A percentile compares a stretch with the other conserved stretches of the same genome.
Conservation (phyloP, 2,329 filamentous ascomycete genomes). For the Arthrobotrys conoides region DNA sequence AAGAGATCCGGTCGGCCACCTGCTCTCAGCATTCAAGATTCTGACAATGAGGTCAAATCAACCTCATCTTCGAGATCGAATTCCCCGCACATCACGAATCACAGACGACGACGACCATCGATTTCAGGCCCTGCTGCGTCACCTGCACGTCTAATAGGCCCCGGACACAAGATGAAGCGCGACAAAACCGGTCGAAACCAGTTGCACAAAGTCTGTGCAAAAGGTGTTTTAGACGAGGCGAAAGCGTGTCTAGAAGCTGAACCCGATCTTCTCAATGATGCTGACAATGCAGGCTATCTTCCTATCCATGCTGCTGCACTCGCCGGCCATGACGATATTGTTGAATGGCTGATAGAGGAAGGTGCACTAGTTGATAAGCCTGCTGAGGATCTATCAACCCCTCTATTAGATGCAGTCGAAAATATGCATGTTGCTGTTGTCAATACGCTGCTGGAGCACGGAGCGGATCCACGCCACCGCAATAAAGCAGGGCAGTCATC, state of each 20-base stretch:
- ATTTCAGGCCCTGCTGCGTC: constrained; percentile 52
- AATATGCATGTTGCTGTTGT: constrained; percentile 94
- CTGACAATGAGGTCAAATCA: constrained; percentile 50
- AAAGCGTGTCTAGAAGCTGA: constrained; percentile 82
- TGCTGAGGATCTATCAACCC: constrained; percentile 88
- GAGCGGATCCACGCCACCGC: constrained; percentile 91
- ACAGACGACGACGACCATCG: constrained; percentile 42
- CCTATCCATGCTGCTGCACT: constrained; percentile 93
- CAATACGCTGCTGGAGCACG: constrained; percentile 83
- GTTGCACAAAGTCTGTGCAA: constrained; percentile 89
- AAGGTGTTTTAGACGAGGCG: constrained; percentile 83
- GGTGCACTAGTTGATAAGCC: constrained; percentile 86
- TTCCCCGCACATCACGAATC: constrained; percentile 34
- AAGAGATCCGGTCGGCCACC: constrained; percentile 46
- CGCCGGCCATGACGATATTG: constrained; percentile 87
- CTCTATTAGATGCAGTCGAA: constrained; percentile 94
- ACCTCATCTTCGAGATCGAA: constrained; percentile 56
- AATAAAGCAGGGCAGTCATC: constrained; percentile 95
- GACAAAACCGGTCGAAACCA: constrained; percentile 94
- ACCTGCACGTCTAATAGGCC: constrained; percentile 52
- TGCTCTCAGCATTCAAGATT: constrained; percentile 44
- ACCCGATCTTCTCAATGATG: constrained; percentile 87
- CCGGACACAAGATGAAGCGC: constrained; percentile 82
- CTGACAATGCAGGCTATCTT: constrained; percentile 96
- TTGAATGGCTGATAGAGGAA: constrained; percentile 85